phyloP scores from a whole-genome alignment of 495 filamentous ascomycete genomes.

The Aspergillus sclerotiicarbonarius region DNA sequence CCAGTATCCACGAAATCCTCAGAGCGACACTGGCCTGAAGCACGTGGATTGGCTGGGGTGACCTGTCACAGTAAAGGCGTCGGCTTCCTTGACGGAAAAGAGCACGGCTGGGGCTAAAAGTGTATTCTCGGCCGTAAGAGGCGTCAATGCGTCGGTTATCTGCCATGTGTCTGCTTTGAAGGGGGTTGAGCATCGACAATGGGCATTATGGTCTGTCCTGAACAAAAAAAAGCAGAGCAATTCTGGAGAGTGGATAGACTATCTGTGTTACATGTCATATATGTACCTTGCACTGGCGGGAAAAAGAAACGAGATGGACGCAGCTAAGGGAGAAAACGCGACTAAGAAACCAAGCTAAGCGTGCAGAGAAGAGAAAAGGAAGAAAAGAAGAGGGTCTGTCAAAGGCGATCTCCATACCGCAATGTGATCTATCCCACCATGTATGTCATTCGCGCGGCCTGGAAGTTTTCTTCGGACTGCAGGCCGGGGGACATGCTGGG shows the following conservation, averaged over 20 bases:
- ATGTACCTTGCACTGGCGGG: neutral
- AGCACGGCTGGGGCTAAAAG: neutral
- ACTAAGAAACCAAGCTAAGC: neutral
- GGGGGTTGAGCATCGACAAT: neutral
- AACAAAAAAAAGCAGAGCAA: neutral
- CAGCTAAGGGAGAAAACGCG: neutral
- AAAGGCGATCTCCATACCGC: slow-evolving; percentile 4
- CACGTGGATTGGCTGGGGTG: neutral
- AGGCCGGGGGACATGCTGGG: neutral
- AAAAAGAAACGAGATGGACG: neutral
- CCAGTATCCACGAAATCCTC: neutral
- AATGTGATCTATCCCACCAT: slow-evolving; percentile 2
- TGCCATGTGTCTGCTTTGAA: neutral
- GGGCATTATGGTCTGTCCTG: neutral
- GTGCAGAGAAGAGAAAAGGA: neutral
- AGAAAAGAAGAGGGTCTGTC: neutral
- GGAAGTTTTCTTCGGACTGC: neutral
- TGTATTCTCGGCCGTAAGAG: neutral
- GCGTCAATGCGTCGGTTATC: neutral
- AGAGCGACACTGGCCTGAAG: neutral
- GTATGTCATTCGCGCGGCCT: neutral
- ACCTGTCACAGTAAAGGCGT: neutral
- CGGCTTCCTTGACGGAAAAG: neutral
- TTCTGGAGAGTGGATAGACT: neutral
- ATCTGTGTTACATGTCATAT: neutral